Base-by-base conservation (phyloP, 1,284 basidiomycete species). In the Trichosporon sp. region DNA sequence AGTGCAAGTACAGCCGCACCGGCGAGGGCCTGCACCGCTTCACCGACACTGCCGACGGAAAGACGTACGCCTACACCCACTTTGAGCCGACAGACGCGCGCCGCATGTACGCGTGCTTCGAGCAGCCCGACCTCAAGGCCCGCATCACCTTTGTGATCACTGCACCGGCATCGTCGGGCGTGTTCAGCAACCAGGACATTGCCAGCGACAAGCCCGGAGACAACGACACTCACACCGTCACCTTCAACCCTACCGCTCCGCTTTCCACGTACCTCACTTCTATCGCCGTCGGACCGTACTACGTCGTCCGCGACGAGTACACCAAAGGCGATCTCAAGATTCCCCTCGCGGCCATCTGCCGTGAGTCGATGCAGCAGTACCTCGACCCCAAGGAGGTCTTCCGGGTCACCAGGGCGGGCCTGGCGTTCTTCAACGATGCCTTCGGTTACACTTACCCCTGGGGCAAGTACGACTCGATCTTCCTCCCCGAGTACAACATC, bases 401-500 rank as follows among this genome's bases (percentile, higher is more conserved):
- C 64, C 67, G 67, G 18, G 27, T 68, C 53, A 68, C 67, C 1
- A 65, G 62, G 67, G 38, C 42, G 21, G 67, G 67, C 15, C 67
- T 68, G 21, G 56, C 32, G 27, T 68, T 65, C 15, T 68, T 65
- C 58, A 47, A 68, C 64, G 31, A 65, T 3, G 27, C 35, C 3
- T 68, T 68, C 42, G 42, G 42, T 6, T 68, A 68, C 67, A 42
- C 64, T 2, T 68, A 68, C 64, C 67, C 67, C 3, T 68, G 67
- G 67, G 67, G 67, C 58, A 68, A 68, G 64, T 68, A 68, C 67
- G 64, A 68, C 53, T 62, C 63, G 56, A 65, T 68, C 64, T 68
- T 68, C 58, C 67, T 68, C 29, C 67, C 67, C 21, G 67, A 68
- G 64, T 68, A 68, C 67, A 68, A 68, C 64, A 65, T 68, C 35